Evolutionary conservation across 2,329 filamentous ascomycete genomes (phyloP).

Genomic region (Ilyonectria robusta): DNA sequence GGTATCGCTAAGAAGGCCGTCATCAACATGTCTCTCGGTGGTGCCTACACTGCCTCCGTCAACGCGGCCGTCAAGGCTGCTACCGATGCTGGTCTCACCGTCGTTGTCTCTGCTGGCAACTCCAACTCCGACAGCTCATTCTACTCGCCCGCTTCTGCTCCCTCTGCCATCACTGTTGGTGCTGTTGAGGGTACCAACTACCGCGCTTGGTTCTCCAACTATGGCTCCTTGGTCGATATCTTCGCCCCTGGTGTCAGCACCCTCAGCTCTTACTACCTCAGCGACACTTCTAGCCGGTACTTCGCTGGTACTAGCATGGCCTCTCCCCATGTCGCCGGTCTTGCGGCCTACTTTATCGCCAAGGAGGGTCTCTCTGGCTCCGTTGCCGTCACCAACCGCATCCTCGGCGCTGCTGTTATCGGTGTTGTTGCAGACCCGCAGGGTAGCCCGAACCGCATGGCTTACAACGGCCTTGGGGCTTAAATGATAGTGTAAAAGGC

Average conservation of each 20-base stretch:
- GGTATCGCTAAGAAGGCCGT: conserved; percentile 11
- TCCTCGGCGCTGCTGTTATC: conserved; percentile 11
- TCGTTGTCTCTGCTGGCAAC: conserved; percentile 24
- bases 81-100: conserved; percentile 16
- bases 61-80: conserved; percentile 22
- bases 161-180: conserved; percentile 15
- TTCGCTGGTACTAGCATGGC: conserved; percentile 52
- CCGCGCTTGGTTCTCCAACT: conserved; percentile 23
- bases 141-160: conserved; percentile 28
- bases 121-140: not conserved
- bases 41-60: not conserved
- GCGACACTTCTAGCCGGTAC: conserved; percentile 11
- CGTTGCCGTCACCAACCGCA: conserved; percentile 18
- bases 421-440: not conserved
- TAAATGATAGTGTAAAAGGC: no score
- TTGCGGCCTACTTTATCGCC: conserved; percentile 71
- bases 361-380: conserved; percentile 26
- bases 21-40: conserved; percentile 13
- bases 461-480: conserved; percentile 27
- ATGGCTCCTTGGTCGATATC: conserved; percentile 12
- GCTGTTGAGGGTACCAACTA: not conserved
- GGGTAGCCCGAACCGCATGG: conserved; percentile 4
- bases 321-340: conserved; percentile 72
- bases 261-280: not conserved
- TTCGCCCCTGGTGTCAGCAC: conserved; percentile 24